phyloP scores from a whole-genome alignment of 2,329 filamentous ascomycete genomes.

The Coleophoma crateriformis region DNA sequence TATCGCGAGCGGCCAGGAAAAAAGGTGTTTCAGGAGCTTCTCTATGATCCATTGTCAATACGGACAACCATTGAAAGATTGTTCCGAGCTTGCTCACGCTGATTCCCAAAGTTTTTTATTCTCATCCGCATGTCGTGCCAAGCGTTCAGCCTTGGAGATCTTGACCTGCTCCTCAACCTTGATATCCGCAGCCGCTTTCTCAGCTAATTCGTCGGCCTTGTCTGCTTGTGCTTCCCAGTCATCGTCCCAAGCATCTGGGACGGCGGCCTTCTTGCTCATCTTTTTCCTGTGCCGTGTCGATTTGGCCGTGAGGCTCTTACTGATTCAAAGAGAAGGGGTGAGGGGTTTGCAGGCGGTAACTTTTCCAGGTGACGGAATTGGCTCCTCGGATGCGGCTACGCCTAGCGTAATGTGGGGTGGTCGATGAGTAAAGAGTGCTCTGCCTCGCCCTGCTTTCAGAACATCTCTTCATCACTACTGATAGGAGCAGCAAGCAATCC shows the following conservation, averaged over 20 bases:
- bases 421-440: too few relatives aligned
- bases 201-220: conserved; percentile 28
- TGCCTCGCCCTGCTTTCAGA: too few relatives aligned
- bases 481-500: too few relatives aligned
- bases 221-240: conserved; percentile 84
- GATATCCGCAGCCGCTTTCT: conserved; percentile 7
- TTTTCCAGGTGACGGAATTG: not conserved
- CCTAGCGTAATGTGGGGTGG: too few relatives aligned
- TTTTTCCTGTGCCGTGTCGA: not conserved
- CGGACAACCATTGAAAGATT: conserved; percentile 7
- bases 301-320: not conserved
- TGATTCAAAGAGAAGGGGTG: not conserved
- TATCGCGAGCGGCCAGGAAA: conserved; percentile 63
- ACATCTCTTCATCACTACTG: too few relatives aligned
- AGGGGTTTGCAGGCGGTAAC: not conserved
- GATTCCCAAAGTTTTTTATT: conserved; percentile 87
- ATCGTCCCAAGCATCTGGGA: conserved; percentile 78
- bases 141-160: conserved; percentile 68
- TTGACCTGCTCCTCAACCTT: conserved; percentile 19
- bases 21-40: conserved; percentile 71
- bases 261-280: conserved; percentile 30
- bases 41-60: conserved; percentile 9
- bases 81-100: conserved; percentile 51
- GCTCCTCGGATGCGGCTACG: too few relatives aligned
- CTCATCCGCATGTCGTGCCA: conserved; percentile 74